Evolutionary conservation across 257 asterid species (phyloP).

Genomic region (Nicotiana paniculata): DNA sequence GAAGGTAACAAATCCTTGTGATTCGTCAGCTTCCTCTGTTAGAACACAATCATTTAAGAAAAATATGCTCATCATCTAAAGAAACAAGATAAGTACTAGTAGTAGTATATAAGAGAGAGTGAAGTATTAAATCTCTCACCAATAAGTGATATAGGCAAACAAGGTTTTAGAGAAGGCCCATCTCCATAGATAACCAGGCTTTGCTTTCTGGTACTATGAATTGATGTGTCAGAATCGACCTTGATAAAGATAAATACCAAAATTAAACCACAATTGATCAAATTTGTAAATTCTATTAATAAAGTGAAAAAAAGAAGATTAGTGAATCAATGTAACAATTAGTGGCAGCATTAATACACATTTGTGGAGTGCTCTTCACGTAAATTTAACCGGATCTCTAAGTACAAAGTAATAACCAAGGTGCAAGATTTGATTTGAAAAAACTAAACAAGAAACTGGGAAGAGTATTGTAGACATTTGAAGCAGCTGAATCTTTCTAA

Average conservation of each 20-base stretch:
- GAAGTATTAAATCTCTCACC: constrained; percentile 28
- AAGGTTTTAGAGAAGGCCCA: constrained; percentile 58
- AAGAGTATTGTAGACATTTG: neutral
- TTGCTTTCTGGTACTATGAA: neutral
- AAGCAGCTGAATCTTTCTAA: too few relatives aligned
- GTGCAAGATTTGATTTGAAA: neutral
- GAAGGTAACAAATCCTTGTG: constrained; percentile 76
- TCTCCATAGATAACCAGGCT: constrained; percentile 17
- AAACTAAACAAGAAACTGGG: neutral
- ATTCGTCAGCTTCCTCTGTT: constrained; percentile 69
- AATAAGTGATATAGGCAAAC: constrained; percentile 76
- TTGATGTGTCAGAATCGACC: constrained; percentile 1
- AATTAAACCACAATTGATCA: neutral
- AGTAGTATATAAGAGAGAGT: neutral
- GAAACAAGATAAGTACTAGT: too few relatives aligned
- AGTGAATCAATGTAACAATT: too few relatives aligned
- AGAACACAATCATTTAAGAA: neutral
- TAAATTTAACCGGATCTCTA: neutral
- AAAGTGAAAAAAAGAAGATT: neutral
- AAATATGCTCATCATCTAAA: neutral
- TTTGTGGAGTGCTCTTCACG: too few relatives aligned
- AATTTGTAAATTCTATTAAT: neutral
- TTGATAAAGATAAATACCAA: neutral
- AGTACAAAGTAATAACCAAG: neutral
- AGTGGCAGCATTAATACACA: too few relatives aligned